A percentile compares a stretch with the other conserved stretches of the same genome.
These are phyloP conservation scores for Pseudocercospora vitis DNA, from an alignment of 2,329 filamentous ascomycete species.

Conservation along the genomic window DNA sequence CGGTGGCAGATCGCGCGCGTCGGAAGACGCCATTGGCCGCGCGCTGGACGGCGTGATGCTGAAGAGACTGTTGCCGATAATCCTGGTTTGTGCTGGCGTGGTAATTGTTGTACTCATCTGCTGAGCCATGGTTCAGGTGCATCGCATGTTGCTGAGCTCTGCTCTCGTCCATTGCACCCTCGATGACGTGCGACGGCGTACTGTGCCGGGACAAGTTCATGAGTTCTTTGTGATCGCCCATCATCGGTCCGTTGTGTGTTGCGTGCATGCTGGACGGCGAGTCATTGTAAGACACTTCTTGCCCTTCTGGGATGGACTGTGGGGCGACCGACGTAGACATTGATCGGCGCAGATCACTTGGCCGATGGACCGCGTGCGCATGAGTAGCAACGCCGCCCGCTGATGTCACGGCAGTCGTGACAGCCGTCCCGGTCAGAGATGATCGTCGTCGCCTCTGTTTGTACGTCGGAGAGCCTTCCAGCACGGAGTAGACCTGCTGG, in stretches of 20 bases:
- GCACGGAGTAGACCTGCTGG: conserved; percentile 84
- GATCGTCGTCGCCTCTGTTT: conserved; percentile 94
- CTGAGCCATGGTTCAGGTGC: conserved; percentile 57
- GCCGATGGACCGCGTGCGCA: conserved; percentile 66
- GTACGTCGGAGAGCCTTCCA: conserved; percentile 97
- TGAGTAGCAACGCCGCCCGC: conserved; percentile 51
- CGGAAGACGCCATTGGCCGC: conserved; percentile 74
- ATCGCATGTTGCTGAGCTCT: conserved; percentile 55
- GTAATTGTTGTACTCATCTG: conserved; percentile 68
- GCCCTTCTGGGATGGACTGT: conserved; percentile 51
- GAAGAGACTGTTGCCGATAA: conserved; percentile 48
- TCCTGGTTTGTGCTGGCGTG: conserved; percentile 49
- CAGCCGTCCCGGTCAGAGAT: conserved; percentile 76
- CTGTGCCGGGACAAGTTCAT: conserved; percentile 83
- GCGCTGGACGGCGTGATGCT: conserved; percentile 60
- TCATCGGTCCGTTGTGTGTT: conserved; percentile 61
- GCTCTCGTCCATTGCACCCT: conserved; percentile 65
- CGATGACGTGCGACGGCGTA: conserved; percentile 83
- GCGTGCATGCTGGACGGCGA: conserved; percentile 76
- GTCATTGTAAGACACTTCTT: conserved; percentile 72
- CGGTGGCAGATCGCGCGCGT: conserved; percentile 87
- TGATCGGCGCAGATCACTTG: conserved; percentile 87
- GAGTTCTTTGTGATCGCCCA: conserved; percentile 76
- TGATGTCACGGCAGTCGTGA: conserved; percentile 53
- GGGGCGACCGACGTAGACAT: conserved; percentile 85